Evolutionary conservation across 2,329 filamentous ascomycete species (phyloP).

Genomic region (Neobulgaria alba): DNA sequence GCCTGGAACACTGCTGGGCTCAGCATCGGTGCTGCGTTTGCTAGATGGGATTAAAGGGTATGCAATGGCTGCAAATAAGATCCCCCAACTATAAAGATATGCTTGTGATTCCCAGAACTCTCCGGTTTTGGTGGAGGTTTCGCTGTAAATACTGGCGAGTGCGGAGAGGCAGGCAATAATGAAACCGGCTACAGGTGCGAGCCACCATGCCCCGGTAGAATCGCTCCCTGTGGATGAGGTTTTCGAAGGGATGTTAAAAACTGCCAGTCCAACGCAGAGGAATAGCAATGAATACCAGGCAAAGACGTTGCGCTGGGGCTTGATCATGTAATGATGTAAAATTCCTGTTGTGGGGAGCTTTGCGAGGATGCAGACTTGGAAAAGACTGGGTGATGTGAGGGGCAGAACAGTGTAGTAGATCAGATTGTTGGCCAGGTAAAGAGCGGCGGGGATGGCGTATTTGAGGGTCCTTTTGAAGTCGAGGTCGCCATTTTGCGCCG

Average conservation of each 20-base stretch:
- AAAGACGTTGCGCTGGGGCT: slow-evolving; percentile 12
- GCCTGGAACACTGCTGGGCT: background rate
- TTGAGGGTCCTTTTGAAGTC: slow-evolving; percentile 8
- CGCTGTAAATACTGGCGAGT: slow-evolving; percentile 16
- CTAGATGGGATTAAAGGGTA: background rate
- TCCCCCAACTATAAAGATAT: slow-evolving; percentile 17
- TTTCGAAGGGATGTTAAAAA: slow-evolving; percentile 12
- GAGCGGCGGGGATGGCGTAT: slow-evolving; percentile 16
- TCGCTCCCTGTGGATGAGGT: background rate
- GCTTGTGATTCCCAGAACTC: slow-evolving; percentile 18
- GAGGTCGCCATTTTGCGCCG: background rate
- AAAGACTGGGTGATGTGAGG: slow-evolving; percentile 13
- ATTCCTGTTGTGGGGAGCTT: slow-evolving; percentile 19
- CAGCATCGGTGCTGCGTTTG: background rate
- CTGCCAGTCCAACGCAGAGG: slow-evolving; percentile 15
- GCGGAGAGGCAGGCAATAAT: slow-evolving; percentile 16
- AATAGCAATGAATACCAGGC: slow-evolving; percentile 15
- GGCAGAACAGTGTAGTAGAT: slow-evolving; percentile 20
- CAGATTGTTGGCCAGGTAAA: slow-evolving; percentile 18
- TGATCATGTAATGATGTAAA: slow-evolving; percentile 18
- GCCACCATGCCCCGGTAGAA: slow-evolving; percentile 8
- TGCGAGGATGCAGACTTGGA: slow-evolving; percentile 18
- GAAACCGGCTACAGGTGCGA: slow-evolving; percentile 16
- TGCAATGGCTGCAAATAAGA: slow-evolving; percentile 7
- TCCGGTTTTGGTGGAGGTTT: slow-evolving; percentile 18